Evolutionary conservation across 352 stramenopile species (phyloP).

Genomic region (Blastocystis sp.): DNA sequence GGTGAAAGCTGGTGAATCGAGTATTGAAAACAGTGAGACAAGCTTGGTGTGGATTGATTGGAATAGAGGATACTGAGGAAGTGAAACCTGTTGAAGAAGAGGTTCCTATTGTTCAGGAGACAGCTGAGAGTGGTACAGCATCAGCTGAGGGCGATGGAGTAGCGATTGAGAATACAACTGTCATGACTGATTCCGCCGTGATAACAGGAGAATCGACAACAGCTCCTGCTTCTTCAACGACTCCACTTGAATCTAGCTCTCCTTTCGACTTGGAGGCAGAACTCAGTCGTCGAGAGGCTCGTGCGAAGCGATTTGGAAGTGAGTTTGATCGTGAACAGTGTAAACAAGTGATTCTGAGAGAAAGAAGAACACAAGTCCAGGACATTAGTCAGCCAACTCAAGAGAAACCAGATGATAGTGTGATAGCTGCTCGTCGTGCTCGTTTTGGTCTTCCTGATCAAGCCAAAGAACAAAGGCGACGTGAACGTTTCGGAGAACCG

Average conservation of each 20-base stretch:
- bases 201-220: not conserved
- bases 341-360: not conserved
- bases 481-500: not conserved
- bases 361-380: not conserved
- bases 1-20: not conserved
- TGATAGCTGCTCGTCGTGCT: not conserved
- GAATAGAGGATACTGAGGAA: not conserved
- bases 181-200: not conserved
- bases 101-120: not conserved
- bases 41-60: not conserved
- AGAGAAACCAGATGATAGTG: too few species aligned
- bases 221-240: not conserved
- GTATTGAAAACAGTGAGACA: not conserved
- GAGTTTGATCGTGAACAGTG: constrained; percentile 28
- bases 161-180: not conserved
- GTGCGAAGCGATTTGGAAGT: constrained; percentile 8
- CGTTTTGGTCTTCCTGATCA: not conserved
- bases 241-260: not conserved
- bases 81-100: not conserved
- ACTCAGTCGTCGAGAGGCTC: not conserved
- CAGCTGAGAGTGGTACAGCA: not conserved
- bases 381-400: not conserved
- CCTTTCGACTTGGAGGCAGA: constrained; percentile 25
- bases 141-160: not conserved
- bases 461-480: not conserved